These are phyloP conservation scores for Phytopythium chamaehyphon DNA, from an alignment of 352 stramenopile genomes.

Conservation along the genomic window DNA sequence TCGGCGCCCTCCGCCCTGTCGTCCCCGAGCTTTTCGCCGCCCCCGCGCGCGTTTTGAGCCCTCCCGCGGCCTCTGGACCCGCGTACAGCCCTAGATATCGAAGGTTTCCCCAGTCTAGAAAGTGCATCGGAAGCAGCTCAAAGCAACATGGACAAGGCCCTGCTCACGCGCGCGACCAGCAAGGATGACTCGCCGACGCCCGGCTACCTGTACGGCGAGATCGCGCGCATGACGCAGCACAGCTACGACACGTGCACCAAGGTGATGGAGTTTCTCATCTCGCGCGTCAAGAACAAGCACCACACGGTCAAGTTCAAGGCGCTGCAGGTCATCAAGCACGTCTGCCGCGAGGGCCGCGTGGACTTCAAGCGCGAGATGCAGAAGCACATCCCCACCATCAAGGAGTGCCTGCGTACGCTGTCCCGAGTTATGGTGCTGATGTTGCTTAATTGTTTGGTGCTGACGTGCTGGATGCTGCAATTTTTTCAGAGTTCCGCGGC, in stretches of 20 bases:
- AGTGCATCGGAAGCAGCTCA: not conserved
- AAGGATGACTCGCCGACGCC: slow-evolving; percentile 92
- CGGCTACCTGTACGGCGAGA: slow-evolving; percentile 96
- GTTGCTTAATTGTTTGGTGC: not conserved
- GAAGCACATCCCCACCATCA: slow-evolving; percentile 88
- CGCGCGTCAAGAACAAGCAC: slow-evolving; percentile 93
- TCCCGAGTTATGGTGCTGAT: not conserved
- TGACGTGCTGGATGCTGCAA: not conserved
- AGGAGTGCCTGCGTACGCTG: slow-evolving; percentile 88
- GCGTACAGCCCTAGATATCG: not conserved
- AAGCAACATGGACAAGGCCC: slow-evolving; percentile 87
- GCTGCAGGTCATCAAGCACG: slow-evolving; percentile 92
- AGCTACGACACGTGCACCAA: slow-evolving; percentile 89
- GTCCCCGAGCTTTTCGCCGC: not conserved
- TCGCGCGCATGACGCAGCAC: slow-evolving; percentile 91
- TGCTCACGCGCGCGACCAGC: slow-evolving; percentile 92
- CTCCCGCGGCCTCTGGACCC: not conserved
- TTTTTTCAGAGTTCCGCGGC: slow-evolving; percentile 82
- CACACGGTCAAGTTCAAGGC: slow-evolving; percentile 95
- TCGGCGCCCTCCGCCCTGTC: not conserved
- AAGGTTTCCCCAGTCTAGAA: not conserved
- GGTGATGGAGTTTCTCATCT: slow-evolving; percentile 89
- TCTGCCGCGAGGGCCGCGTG: slow-evolving; percentile 83
- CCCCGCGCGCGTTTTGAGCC: not conserved
- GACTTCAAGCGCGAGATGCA: slow-evolving; percentile 93